Conservation (phyloP, 306 rosid genomes). For the Comarum palustre region DNA sequence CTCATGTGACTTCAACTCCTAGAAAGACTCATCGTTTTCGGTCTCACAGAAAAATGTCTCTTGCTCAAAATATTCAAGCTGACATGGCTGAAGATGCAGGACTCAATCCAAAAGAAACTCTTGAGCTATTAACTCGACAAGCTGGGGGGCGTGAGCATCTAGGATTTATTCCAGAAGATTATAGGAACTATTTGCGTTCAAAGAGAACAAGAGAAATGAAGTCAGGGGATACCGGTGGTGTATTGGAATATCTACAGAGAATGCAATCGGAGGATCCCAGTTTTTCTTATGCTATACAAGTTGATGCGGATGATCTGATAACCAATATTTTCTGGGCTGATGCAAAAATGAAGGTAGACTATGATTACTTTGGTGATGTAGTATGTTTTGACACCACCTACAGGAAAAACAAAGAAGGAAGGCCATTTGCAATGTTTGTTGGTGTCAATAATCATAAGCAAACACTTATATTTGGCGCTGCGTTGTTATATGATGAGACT, state of each 20-base stretch:
- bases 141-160: not conserved
- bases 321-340: not conserved
- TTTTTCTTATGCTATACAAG: not conserved
- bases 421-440: not conserved
- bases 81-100: not conserved
- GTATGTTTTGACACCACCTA: slow-evolving; percentile 4
- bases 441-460: not conserved
- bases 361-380: slow-evolving; percentile 3
- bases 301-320: not conserved
- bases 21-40: not conserved
- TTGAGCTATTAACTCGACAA: not conserved
- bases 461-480: not conserved
- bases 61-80: not conserved
- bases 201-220: not conserved
- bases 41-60: not conserved
- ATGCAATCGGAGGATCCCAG: not conserved
- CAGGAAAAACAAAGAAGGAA: not conserved
- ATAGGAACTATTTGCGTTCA: not conserved
- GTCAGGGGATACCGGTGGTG: not conserved
- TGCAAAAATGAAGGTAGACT: not conserved
- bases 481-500: slow-evolving; percentile 1
- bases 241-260: slow-evolving; percentile 1
- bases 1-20: slow-evolving; percentile 1
- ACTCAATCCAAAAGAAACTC: slow-evolving; percentile 2
- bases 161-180: not conserved